Conservation (phyloP, 257 asterid species). For the Linaria vulgaris region DNA sequence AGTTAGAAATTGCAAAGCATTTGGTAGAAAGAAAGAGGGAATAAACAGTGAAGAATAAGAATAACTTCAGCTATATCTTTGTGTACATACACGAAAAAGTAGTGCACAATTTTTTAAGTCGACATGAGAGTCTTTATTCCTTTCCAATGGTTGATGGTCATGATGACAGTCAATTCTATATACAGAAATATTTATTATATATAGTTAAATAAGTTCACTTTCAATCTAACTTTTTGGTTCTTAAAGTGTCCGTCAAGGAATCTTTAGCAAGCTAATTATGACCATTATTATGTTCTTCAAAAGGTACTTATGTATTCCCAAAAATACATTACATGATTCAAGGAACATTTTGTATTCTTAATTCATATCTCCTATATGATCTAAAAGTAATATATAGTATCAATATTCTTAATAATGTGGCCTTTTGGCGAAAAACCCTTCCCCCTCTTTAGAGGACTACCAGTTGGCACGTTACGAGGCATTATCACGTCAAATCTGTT, state of each 20-base stretch:
- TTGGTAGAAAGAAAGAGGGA: conserved; percentile 1
- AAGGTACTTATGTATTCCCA: no score
- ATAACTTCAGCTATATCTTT: neutral
- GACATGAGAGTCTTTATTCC: neutral
- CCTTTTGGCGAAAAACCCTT: neutral
- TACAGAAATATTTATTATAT: neutral
- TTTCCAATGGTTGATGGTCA: neutral
- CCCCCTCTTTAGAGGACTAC: no score
- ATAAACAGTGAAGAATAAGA: conserved; percentile 1
- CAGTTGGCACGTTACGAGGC: no score
- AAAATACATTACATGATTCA: no score
- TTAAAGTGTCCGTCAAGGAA: conserved; percentile 1
- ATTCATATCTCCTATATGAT: no score
- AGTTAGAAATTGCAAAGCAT: neutral
- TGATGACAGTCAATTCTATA: neutral
- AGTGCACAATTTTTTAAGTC: neutral
- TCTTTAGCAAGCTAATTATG: neutral
- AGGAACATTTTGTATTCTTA: neutral
- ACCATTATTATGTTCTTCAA: neutral
- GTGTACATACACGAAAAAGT: neutral
- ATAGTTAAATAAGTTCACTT: neutral
- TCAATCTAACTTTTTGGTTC: neutral
- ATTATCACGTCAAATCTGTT: no score
- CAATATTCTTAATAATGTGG: no score
- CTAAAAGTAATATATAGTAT: no score